Percentiles rank a stretch among this genome's conserved stretches.
phyloP scores from a whole-genome alignment of 2,329 filamentous ascomycete genomes.

The Penicillium janthinellum region DNA sequence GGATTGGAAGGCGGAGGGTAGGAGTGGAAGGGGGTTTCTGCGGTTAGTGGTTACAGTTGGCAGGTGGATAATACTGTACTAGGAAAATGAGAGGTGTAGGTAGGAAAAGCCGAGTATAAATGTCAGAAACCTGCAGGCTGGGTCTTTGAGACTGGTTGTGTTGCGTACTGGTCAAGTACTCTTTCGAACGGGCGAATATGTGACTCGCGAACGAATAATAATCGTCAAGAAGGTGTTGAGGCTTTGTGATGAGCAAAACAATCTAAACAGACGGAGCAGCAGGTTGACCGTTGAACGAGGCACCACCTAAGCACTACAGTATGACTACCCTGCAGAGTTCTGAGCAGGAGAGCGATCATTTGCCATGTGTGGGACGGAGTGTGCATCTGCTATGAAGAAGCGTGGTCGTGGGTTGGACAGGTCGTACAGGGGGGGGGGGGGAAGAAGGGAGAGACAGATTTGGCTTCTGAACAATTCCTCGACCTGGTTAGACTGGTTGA shows the following conservation, averaged over 20 bases:
- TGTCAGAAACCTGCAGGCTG: constrained; percentile 1
- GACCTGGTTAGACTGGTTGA: not conserved
- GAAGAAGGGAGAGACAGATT: not conserved
- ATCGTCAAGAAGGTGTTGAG: not conserved
- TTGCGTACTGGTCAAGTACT: not conserved
- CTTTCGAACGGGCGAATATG: not conserved
- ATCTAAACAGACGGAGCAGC: not conserved
- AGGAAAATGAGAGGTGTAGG: not conserved
- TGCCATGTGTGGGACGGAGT: constrained; percentile 14
- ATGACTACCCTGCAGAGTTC: not conserved
- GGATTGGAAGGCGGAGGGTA: not conserved
- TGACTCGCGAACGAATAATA: too few species aligned
- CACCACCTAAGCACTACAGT: not conserved
- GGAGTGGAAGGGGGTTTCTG: not conserved
- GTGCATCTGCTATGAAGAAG: constrained; percentile 6
- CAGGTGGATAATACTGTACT: not conserved
- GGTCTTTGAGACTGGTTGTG: not conserved
- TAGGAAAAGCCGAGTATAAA: not conserved
- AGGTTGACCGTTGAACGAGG: not conserved
- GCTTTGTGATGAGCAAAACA: not conserved
- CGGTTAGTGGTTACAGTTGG: not conserved
- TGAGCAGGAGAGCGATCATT: not conserved
- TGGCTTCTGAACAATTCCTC: not conserved
- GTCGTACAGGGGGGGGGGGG: constrained; percentile 1
- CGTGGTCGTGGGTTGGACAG: constrained; percentile 13